Evolutionary conservation across 371 early-diverging fungal species (phyloP).

Genomic region (Apophysomyces sp.): DNA sequence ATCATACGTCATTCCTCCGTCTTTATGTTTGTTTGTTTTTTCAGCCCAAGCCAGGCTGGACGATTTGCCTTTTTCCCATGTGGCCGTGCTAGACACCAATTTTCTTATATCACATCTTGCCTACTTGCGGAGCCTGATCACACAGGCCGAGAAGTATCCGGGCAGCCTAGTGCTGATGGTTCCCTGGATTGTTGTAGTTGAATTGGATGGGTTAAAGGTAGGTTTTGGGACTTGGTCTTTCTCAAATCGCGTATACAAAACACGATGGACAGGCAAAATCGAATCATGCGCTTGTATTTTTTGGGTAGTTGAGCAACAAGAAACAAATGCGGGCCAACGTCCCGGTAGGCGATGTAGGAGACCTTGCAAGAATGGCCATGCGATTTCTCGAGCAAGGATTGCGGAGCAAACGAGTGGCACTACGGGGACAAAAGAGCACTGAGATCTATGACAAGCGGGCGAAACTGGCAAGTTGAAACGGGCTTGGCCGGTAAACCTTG

Average conservation of each 20-base stretch:
- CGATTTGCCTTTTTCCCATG: constrained; percentile 3
- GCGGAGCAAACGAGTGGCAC: constrained; percentile 5
- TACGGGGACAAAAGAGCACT: constrained; percentile 32
- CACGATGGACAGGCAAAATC: no score
- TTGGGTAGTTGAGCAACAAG: not conserved
- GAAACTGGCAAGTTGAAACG: constrained; percentile 6
- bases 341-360: constrained; percentile 2
- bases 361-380: constrained; percentile 35
- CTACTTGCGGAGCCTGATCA: constrained; percentile 19
- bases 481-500: not conserved
- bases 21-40: not conserved
- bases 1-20: no score
- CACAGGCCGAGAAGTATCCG: constrained; percentile 18
- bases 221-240: no score
- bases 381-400: constrained; percentile 25
- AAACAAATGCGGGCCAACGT: not conserved
- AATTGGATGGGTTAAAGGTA: constrained; percentile 47
- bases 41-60: not conserved
- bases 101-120: constrained; percentile 39
- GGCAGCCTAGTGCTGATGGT: constrained; percentile 25
- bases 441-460: constrained; percentile 18
- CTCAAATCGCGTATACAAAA: no score
- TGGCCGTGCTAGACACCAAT: constrained; percentile 42
- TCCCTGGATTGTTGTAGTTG: constrained; percentile 44
- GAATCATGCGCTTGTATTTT: no score